Evolutionary conservation across 2,329 filamentous ascomycete species (phyloP).

Genomic region (Cladophialophora carrionii): DNA sequence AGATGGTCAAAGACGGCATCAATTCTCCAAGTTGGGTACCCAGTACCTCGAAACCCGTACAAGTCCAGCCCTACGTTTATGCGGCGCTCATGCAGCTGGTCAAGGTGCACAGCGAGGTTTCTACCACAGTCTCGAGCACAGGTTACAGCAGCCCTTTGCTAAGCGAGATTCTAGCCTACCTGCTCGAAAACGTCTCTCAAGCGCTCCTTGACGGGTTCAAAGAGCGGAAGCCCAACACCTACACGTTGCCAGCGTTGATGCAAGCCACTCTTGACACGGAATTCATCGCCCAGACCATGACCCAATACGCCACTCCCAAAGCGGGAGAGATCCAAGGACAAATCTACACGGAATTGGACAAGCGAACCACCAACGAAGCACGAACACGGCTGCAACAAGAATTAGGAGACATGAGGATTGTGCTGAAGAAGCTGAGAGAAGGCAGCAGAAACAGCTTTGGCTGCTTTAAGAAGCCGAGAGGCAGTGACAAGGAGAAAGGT

Average conservation of each 20-base stretch:
- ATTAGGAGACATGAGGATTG: conserved; percentile 82
- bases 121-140: conserved; percentile 63
- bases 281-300: conserved; percentile 91
- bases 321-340: conserved; percentile 81
- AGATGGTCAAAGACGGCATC: conserved; percentile 74
- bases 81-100: conserved; percentile 82
- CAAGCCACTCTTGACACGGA: conserved; percentile 97
- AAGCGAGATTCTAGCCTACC: conserved; percentile 77
- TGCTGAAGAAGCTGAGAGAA: conserved; percentile 81
- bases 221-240: conserved; percentile 59
- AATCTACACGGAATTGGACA: conserved; percentile 89
- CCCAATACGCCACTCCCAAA: conserved; percentile 82
- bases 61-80: conserved; percentile 88
- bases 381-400: conserved; percentile 79
- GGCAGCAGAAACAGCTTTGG: conserved; percentile 82
- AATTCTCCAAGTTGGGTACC: conserved; percentile 72
- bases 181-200: conserved; percentile 78
- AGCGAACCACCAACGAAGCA: conserved; percentile 84
- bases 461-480: conserved; percentile 72
- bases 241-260: conserved; percentile 81
- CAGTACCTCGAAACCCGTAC: conserved; percentile 60
- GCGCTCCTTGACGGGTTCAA: conserved; percentile 83
- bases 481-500: conserved; percentile 34
- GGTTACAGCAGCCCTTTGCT: conserved; percentile 74
- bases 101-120: conserved; percentile 86